Conservation (phyloP, 2,329 filamentous ascomycete genomes). For the Ceratocystis ficicola region DNA sequence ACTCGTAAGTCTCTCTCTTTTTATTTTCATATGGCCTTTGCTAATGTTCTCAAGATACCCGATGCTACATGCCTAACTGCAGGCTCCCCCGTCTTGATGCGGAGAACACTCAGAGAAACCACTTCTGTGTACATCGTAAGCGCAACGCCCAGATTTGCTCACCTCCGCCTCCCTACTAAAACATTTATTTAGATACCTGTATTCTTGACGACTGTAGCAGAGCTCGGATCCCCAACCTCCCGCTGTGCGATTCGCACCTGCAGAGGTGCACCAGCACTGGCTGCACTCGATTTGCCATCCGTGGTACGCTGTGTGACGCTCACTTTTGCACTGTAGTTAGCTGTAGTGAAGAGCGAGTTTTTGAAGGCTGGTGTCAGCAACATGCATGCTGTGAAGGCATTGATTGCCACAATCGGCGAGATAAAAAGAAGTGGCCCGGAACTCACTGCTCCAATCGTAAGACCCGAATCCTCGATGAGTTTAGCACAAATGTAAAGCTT, state of each 20-base stretch:
- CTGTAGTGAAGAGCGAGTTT: conserved; percentile 23
- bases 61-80: conserved; percentile 2
- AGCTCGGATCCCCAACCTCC: conserved; percentile 17
- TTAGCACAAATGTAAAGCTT: not conserved
- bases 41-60: conserved; percentile 7
- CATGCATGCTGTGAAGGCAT: conserved; percentile 24
- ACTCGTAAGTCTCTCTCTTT: conserved; percentile 3
- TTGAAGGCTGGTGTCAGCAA: conserved; percentile 23
- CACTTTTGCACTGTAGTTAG: conserved; percentile 23
- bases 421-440: not conserved
- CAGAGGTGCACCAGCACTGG: conserved; percentile 22
- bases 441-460: conserved; percentile 12
- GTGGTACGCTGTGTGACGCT: conserved; percentile 21
- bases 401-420: conserved; percentile 11
- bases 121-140: conserved; percentile 18
- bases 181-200: conserved; percentile 23
- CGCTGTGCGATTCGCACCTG: conserved; percentile 23
- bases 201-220: conserved; percentile 21
- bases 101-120: not conserved
- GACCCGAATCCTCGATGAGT: not conserved
- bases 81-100: conserved; percentile 12
- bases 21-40: not conserved
- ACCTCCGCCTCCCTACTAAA: not conserved
- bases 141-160: not conserved
- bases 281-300: conserved; percentile 20